These are phyloP conservation scores for Turritis glabra DNA, from an alignment of 345 rosid species.

Conservation along the genomic window DNA sequence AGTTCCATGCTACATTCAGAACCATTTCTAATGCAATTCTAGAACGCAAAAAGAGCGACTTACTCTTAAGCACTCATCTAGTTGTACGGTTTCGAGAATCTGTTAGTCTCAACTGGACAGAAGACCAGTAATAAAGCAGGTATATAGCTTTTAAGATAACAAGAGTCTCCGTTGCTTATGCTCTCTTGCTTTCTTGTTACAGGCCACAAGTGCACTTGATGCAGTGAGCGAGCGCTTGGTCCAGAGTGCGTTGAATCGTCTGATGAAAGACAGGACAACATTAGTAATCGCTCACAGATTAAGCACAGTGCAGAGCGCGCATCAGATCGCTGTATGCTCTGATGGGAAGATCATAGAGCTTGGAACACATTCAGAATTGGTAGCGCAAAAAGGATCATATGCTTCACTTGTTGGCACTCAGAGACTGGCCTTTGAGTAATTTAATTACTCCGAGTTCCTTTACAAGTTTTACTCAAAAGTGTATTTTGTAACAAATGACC, in stretches of 20 bases:
- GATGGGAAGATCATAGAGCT: conserved; percentile 76
- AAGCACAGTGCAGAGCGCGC: conserved; percentile 91
- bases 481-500: conserved; percentile 19
- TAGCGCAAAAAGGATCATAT: conserved; percentile 71
- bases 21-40: background rate
- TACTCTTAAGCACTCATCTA: background rate
- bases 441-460: background rate
- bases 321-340: conserved; percentile 80
- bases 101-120: background rate
- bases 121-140: background rate
- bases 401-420: conserved; percentile 86
- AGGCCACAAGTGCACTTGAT: conserved; percentile 97
- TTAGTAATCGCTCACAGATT: conserved; percentile 91
- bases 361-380: conserved; percentile 76
- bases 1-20: background rate
- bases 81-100: background rate
- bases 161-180: background rate
- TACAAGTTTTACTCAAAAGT: background rate
- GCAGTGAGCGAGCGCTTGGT: conserved; percentile 87
- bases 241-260: conserved; percentile 78
- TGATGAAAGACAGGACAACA: conserved; percentile 86
- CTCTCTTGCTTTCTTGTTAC: conserved; percentile 18
- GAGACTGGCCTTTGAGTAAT: conserved; percentile 86
- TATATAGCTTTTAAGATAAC: conserved; percentile 1
- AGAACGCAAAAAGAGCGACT: background rate